These are phyloP conservation scores for Sugiyamaella smithiae DNA, from an alignment of 805 yeast genomes.

Conservation along the genomic window DNA sequence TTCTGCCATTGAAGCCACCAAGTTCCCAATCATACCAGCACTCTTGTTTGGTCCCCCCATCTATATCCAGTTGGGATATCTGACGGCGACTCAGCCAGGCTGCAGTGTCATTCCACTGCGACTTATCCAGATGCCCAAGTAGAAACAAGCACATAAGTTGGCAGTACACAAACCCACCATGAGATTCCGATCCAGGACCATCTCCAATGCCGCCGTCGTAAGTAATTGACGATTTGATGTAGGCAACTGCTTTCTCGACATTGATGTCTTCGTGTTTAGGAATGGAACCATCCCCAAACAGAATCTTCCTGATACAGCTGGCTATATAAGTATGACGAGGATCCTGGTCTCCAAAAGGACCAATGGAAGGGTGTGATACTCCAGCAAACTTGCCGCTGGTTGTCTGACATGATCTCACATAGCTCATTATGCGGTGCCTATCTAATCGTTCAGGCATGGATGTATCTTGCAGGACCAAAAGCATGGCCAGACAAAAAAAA, in stretches of 20 bases:
- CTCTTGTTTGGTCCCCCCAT: neutral
- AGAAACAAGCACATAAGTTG: slow-evolving; percentile 62
- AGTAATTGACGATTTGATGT: slow-evolving; percentile 38
- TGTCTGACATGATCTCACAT: slow-evolving; percentile 60
- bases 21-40: slow-evolving; percentile 14
- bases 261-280: slow-evolving; percentile 49
- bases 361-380: slow-evolving; percentile 32
- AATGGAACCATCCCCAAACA: slow-evolving; percentile 38
- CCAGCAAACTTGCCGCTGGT: slow-evolving; percentile 58
- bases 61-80: slow-evolving; percentile 33
- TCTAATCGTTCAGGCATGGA: slow-evolving; percentile 40
- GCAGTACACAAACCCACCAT: slow-evolving; percentile 85
- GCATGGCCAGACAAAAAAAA: slow-evolving; percentile 62
- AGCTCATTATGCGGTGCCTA: slow-evolving; percentile 44
- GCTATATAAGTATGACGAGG: slow-evolving; percentile 75
- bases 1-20: slow-evolving; percentile 86
- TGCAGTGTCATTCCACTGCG: slow-evolving; percentile 9
- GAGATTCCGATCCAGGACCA: slow-evolving; percentile 56
- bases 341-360: slow-evolving; percentile 61
- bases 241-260: slow-evolving; percentile 38
- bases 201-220: slow-evolving; percentile 75
- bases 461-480: slow-evolving; percentile 50
- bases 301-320: slow-evolving; percentile 52
- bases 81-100: slow-evolving; percentile 56
- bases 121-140: slow-evolving; percentile 31